Conservation (phyloP, 2,329 filamentous ascomycete genomes). For the Claviceps africana region DNA sequence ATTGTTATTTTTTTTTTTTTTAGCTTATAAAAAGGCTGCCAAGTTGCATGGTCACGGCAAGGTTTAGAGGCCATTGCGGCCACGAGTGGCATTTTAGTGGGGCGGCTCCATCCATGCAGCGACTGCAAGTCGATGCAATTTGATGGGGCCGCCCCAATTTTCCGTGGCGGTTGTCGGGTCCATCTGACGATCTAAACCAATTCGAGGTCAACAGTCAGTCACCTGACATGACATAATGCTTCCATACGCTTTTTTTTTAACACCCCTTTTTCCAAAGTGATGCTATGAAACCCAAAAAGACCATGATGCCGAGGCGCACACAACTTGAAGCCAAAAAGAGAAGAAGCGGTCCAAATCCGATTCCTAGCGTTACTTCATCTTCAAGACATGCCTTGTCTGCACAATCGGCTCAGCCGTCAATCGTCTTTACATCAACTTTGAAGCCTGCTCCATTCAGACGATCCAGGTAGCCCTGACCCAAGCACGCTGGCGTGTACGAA, state of each 20-base stretch:
- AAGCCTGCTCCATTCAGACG: constrained; percentile 47
- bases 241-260: no score
- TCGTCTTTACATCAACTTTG: constrained; percentile 39
- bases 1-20: no score
- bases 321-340: not conserved
- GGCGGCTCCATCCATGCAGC: constrained; percentile 2
- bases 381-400: not conserved
- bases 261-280: not conserved
- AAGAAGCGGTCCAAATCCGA: not conserved
- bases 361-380: not conserved
- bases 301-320: not conserved
- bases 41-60: not conserved
- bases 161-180: no score
- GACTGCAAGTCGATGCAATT: no score
- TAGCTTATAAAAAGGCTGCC: not conserved
- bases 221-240: not conserved
- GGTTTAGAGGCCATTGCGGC: constrained; percentile 2
- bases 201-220: not conserved
- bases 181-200: not conserved
- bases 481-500: constrained; percentile 55
- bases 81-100: constrained; percentile 1
- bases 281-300: not conserved
- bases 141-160: no score
- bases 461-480: constrained; percentile 55
- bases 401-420: constrained; percentile 11